Evolutionary conservation across 1,284 basidiomycete species (phyloP), one percentile per base, ranked within the genome.

Genomic region (Cystobasidium pallidum): DNA sequence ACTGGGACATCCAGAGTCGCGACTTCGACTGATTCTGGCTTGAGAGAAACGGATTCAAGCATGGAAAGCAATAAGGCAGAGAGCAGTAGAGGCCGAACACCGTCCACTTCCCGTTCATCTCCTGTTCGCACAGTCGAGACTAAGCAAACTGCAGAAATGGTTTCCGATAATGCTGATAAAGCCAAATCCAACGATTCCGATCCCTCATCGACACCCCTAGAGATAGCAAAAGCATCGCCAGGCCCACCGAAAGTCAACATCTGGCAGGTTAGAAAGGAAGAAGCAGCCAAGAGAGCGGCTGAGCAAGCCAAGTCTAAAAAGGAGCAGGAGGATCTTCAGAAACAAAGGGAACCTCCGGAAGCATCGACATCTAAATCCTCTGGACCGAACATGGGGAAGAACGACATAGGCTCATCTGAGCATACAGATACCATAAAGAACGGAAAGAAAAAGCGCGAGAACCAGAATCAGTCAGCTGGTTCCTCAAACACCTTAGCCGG

Each of bases 241-340:
- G 68, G 47, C 15, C 68, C 68, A 21, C 68, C 68, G 36, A 71
- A 71, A 57, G 59, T 64, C 45, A 71, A 71, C 36, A 71, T 71
- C 13, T 71, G 68, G 68, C 54, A 71, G 47, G 49, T 71, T 4
- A 36, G 68, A 28, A 34, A 51, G 30, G 45, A 57, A 57, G 68
- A 71, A 58, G 55, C 54, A 19, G 68, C 59, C 7, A 63, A 34
- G 61, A 51, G 57, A 59, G 45, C 59, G 3, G 59, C 68, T 13
- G 68, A 71, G 36, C 49, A 52, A 54, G 68, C 45, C 43, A 41
- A 66, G 24, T 34, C 41, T 8, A 41, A 66, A 55, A 66, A 54
- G 64, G 51, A 66, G n/a, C 62, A 36, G 32, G 62, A 47, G 17
- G 58, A n/a, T 4, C 39, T 47, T 4, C 43, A 64, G 24, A 51